A percentile compares a stretch with the other conserved stretches of the same genome.
These are phyloP conservation scores for Knufia petricola DNA, from an alignment of 2,329 filamentous ascomycete genomes.

Conservation along the genomic window DNA sequence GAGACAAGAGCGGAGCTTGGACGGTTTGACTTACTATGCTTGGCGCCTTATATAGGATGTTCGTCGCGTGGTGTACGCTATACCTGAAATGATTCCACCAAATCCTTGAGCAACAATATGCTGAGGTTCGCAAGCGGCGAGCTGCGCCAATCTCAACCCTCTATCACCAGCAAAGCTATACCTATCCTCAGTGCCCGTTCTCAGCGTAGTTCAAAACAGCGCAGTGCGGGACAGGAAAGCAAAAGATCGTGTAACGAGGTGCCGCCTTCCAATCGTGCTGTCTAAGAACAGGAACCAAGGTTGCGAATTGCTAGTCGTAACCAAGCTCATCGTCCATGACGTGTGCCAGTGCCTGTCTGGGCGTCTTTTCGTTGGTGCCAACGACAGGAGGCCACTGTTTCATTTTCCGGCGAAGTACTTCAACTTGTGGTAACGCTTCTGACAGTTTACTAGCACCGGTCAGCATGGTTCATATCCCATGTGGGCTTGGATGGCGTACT, in stretches of 20 bases:
- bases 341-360: slow-evolving; percentile 35
- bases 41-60: too few relatives aligned
- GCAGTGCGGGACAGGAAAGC: neutral
- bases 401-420: slow-evolving; percentile 35
- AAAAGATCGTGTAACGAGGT: neutral
- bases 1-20: too few relatives aligned
- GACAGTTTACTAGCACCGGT: slow-evolving; percentile 36
- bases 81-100: too few relatives aligned
- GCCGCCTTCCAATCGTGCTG: neutral
- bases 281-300: too few relatives aligned
- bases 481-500: slow-evolving; percentile 39
- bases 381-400: slow-evolving; percentile 43
- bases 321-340: slow-evolving; percentile 52
- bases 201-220: neutral
- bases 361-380: slow-evolving; percentile 33
- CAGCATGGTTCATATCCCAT: slow-evolving; percentile 8
- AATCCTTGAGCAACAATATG: too few relatives aligned
- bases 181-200: too few relatives aligned
- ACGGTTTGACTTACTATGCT: too few relatives aligned
- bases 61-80: too few relatives aligned
- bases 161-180: too few relatives aligned
- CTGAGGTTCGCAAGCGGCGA: too few relatives aligned
- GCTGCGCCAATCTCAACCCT: too few relatives aligned
- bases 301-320: slow-evolving; percentile 43
- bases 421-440: slow-evolving; percentile 39